Conservation (phyloP, 352 stramenopile species). For the Phytopythium boreale region DNA sequence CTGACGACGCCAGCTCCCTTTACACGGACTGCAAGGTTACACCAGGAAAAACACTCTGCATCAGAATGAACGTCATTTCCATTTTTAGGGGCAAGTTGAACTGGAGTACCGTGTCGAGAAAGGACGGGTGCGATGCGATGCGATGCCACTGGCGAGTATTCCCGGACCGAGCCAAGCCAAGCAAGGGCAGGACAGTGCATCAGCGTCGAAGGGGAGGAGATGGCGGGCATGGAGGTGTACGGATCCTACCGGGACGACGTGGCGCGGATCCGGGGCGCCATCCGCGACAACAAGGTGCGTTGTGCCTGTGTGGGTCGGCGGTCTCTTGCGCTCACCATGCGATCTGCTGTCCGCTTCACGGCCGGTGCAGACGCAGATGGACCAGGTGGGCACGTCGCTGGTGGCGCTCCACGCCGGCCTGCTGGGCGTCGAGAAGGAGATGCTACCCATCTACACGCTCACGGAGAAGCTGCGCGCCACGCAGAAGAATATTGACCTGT, state of each 20-base stretch:
- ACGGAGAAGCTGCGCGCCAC: slow-evolving; percentile 76
- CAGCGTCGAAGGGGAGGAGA: neutral
- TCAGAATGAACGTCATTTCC: neutral
- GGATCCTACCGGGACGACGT: slow-evolving; percentile 44
- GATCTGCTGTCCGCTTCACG: neutral
- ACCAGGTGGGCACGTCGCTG: slow-evolving; percentile 52
- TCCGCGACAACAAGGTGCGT: slow-evolving; percentile 60
- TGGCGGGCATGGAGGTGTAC: slow-evolving; percentile 50
- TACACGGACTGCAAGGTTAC: neutral
- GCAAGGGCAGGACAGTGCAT: neutral
- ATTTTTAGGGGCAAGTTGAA: slow-evolving; percentile 2
- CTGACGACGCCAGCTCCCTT: neutral
- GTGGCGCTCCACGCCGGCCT: slow-evolving; percentile 59
- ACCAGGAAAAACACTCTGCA: neutral
- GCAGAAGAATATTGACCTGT: slow-evolving; percentile 84
- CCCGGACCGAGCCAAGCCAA: neutral
- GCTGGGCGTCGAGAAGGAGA: slow-evolving; percentile 71
- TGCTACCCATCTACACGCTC: slow-evolving; percentile 84
- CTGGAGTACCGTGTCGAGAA: neutral
- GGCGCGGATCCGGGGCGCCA: slow-evolving; percentile 55
- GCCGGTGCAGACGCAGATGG: slow-evolving; percentile 48
- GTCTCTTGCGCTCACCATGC: neutral
- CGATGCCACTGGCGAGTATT: neutral
- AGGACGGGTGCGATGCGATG: no score
- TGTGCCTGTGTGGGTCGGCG: no score